Conservation (phyloP, 2,329 filamentous ascomycete species). For the Didymosphaeria variabile region DNA sequence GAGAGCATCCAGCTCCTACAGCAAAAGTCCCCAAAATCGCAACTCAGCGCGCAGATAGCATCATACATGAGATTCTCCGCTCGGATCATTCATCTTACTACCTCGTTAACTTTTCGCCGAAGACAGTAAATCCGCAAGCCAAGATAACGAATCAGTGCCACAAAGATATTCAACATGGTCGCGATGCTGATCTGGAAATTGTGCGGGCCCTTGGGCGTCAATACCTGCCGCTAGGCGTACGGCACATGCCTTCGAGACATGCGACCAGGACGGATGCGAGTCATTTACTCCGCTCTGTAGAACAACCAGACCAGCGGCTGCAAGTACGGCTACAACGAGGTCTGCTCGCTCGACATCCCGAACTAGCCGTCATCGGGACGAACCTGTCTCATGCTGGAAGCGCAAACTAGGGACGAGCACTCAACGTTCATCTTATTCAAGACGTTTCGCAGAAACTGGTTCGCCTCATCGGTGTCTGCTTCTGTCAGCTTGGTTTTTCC, state of each 20-base stretch:
- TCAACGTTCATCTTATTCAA: slow-evolving; percentile 91
- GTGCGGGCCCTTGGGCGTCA: too few relatives aligned
- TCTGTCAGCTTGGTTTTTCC: slow-evolving; percentile 51
- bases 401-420: too few relatives aligned
- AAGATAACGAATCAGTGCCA: slow-evolving; percentile 61
- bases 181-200: slow-evolving; percentile 26
- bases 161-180: slow-evolving; percentile 57
- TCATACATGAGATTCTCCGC: slow-evolving; percentile 48
- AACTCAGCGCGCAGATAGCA: slow-evolving; percentile 50
- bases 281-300: slow-evolving; percentile 26
- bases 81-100: slow-evolving; percentile 52
- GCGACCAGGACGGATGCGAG: too few relatives aligned
- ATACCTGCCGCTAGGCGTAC: too few relatives aligned
- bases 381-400: too few relatives aligned
- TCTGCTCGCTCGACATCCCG: slow-evolving; percentile 37
- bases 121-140: slow-evolving; percentile 54
- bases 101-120: slow-evolving; percentile 58
- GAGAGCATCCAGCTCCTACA: too few relatives aligned
- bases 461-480: slow-evolving; percentile 88
- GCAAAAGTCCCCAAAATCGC: too few relatives aligned
- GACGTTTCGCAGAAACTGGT: slow-evolving; percentile 78
- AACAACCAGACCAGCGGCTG: slow-evolving; percentile 62
- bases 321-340: slow-evolving; percentile 39
- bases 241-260: slow-evolving; percentile 20
- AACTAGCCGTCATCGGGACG: too few relatives aligned